Evolutionary conservation across 2,329 filamentous ascomycete species (phyloP).

Genomic region (Colletotrichum caudatum): DNA sequence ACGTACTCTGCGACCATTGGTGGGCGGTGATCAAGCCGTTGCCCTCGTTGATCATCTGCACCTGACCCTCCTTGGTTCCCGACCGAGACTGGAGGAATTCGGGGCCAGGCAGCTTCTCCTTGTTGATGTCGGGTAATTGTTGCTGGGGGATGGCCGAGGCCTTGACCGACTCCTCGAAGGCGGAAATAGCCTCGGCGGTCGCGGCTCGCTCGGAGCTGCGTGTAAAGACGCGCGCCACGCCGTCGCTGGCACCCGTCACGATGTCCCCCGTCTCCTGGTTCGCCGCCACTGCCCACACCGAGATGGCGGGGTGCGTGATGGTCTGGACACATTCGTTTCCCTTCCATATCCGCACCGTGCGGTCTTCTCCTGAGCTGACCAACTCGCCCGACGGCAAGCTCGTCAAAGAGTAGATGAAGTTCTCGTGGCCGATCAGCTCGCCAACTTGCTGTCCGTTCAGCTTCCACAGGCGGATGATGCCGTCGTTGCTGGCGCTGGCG

Average conservation of each 20-base stretch:
- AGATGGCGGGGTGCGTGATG: slow-evolving; percentile 96
- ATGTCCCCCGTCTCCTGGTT: slow-evolving; percentile 89
- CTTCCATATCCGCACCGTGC: slow-evolving; percentile 92
- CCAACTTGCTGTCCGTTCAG: slow-evolving; percentile 80
- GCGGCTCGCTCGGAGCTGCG: slow-evolving; percentile 77
- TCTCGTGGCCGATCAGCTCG: slow-evolving; percentile 88
- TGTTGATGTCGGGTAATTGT: slow-evolving; percentile 85
- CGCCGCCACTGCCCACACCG: slow-evolving; percentile 92
- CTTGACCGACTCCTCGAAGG: slow-evolving; percentile 86
- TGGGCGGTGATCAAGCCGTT: slow-evolving; percentile 89
- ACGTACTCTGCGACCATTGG: slow-evolving; percentile 76
- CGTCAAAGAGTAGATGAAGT: slow-evolving; percentile 90
- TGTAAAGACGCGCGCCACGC: slow-evolving; percentile 86
- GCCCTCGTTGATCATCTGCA: slow-evolving; percentile 87
- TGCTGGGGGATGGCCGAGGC: slow-evolving; percentile 89
- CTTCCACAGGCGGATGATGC: slow-evolving; percentile 88
- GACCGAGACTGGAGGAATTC: slow-evolving; percentile 85
- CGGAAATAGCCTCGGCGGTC: slow-evolving; percentile 72
- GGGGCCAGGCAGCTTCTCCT: slow-evolving; percentile 89
- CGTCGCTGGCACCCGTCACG: slow-evolving; percentile 92
- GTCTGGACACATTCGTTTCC: slow-evolving; percentile 88
- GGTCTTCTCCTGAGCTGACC: slow-evolving; percentile 91
- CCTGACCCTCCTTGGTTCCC: slow-evolving; percentile 96
- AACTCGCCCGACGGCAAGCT: slow-evolving; percentile 85
- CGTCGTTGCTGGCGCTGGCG: slow-evolving; percentile 94